These are phyloP conservation scores for Tetrahymena elliotti DNA, from an alignment of 73 alveolate species.

Conservation along the genomic window DNA sequence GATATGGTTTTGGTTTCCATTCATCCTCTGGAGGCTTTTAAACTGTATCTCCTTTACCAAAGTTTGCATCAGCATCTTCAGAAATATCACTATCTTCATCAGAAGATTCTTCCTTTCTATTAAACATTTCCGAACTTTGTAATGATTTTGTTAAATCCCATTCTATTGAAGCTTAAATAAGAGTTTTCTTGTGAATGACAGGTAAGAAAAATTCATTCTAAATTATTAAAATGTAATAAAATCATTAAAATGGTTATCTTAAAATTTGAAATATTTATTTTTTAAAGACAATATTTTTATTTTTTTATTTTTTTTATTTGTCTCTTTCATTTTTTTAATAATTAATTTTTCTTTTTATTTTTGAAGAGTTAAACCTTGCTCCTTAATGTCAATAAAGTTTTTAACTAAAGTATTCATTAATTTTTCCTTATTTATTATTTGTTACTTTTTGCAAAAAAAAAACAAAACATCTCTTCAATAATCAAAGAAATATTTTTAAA, in stretches of 20 bases:
- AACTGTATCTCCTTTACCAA: not conserved
- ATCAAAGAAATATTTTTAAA: no score
- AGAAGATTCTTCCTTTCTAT: constrained; percentile 17
- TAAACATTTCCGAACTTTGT: constrained; percentile 16
- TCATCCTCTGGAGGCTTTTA: constrained; percentile 4
- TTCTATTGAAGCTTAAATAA: not conserved
- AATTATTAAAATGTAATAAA: not conserved
- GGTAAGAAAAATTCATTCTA: constrained; percentile 28
- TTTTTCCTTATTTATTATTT: no score
- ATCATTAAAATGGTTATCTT: not conserved
- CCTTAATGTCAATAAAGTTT: no score
- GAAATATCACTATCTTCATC: constrained; percentile 18
- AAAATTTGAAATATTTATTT: no score
- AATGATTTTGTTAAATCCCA: not conserved
- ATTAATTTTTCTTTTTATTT: no score
- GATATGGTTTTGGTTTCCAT: not conserved
- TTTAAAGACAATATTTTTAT: no score
- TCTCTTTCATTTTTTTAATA: no score
- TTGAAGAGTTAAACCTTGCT: no score
- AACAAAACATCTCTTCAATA: no score
- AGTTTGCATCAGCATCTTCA: constrained; percentile 30
- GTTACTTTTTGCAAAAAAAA: no score
- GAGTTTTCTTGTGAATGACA: constrained; percentile 32
- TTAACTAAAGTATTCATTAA: no score
- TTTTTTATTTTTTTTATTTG: no score